Conservation (phyloP, 2,329 filamentous ascomycete species). For the Sphaerulina vaccinii region DNA sequence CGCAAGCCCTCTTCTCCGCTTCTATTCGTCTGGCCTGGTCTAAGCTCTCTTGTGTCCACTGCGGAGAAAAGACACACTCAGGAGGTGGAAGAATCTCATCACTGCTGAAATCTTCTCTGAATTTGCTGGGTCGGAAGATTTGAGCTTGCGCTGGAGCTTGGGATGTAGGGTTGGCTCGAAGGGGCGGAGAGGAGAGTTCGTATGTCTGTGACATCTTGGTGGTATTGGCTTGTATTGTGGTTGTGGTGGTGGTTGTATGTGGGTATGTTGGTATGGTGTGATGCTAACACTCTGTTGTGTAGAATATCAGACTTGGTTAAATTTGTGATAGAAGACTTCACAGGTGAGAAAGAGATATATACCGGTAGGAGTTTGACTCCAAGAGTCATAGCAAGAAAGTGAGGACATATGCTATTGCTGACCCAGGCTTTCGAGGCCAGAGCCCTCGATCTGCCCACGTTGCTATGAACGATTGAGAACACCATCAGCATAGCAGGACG, state of each 20-base stretch:
- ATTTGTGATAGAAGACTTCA: not conserved
- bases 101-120: not conserved
- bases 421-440: not conserved
- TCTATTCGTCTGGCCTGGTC: no score
- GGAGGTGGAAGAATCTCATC: not conserved
- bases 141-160: not conserved
- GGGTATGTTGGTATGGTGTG: no score
- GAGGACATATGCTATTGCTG: not conserved
- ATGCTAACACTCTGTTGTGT: no score
- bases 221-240: no score
- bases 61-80: not conserved
- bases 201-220: no score
- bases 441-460: not conserved
- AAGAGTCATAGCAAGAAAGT: not conserved
- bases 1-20: no score
- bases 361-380: not conserved
- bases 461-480: not conserved
- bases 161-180: not conserved
- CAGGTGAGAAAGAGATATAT: not conserved
- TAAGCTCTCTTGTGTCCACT: no score
- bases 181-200: not conserved
- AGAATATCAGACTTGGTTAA: no score
- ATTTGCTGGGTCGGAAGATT: not conserved
- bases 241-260: no score
- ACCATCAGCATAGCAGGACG: not conserved